Conservation (phyloP, 345 rosid genomes). For the Eucalyptus polybractea region DNA sequence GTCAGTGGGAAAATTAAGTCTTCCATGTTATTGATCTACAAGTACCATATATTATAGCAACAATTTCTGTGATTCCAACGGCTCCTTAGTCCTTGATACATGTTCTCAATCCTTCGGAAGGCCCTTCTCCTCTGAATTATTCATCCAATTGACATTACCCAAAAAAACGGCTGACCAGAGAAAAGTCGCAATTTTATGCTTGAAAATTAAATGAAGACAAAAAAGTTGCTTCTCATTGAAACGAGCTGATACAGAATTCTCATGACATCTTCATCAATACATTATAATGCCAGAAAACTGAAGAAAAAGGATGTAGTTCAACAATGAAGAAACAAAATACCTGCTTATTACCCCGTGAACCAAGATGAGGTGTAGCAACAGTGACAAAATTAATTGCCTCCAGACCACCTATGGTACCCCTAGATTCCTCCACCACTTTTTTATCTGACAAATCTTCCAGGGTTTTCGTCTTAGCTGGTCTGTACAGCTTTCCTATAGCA, state of each 20-base stretch:
- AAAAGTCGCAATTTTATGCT: not conserved
- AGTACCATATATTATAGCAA: not conserved
- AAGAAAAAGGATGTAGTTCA: not conserved
- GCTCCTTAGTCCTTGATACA: not conserved
- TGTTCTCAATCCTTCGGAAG: not conserved
- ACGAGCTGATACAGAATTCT: not conserved
- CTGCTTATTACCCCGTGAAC: constrained; percentile 94
- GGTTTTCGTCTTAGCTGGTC: constrained; percentile 26
- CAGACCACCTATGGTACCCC: constrained; percentile 65
- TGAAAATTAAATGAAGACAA: not conserved
- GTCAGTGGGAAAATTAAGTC: not conserved
- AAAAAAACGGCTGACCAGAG: not conserved
- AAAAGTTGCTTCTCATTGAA: not conserved
- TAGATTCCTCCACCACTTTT: constrained; percentile 5
- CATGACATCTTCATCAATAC: not conserved
- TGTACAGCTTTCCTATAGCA: constrained; percentile 81
- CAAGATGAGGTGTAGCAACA: constrained; percentile 97
- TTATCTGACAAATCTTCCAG: constrained; percentile 2
- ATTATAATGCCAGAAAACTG: not conserved
- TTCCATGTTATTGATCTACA: not conserved
- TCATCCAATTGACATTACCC: not conserved
- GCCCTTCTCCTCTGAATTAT: not conserved
- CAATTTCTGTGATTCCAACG: not conserved
- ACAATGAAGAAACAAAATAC: constrained; percentile 12
- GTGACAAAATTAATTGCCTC: constrained; percentile 85